Evolutionary conservation across 768 basidiomycete species (phyloP), one percentile per base, ranked within the genome.

Genomic region (Pleurotus tuber-regium): DNA sequence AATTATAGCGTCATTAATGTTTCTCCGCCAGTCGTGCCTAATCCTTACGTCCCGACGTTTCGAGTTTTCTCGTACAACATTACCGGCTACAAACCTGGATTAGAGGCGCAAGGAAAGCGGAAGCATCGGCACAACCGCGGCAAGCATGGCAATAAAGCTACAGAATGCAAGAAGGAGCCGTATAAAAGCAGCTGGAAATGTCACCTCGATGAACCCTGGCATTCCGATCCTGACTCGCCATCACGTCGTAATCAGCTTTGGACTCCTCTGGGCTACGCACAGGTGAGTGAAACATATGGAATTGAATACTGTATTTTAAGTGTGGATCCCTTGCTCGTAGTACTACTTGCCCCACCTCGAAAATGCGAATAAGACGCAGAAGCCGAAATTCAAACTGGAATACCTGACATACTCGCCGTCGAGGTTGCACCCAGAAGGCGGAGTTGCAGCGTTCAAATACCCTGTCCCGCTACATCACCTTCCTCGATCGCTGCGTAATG

Each of bases 61-160:
- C 73, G 92, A 57, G 75, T 94, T 10, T 95, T 84, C 69, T 74
- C 82, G 58, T 95, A 92, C 75, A 95, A 95, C 63, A 71, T 79
- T 19, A 83, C 84, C 1, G 80, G 70, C 38, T 39, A 8, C 46
- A 55, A 30, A 33, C 50, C 41, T 29, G 28, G 29, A 26, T 40
- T 50, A 4, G 51, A 21, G 28, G 36, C 46, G 42, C 57, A 38
- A 46, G 57, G 54, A 41, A 74, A 73, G 54, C 70, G 78, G 48
- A 72, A 74, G 43, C 80, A 78, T 46, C 74, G 78, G 3, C 79
- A 81, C 55, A 66, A 65, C 43, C 77, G 73, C 46, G 78, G 77
- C 28, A 64, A 73, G 47, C 65, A 66, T 56, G 75, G 73, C 19
- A 66, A 78, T 61, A 75, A 76, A 53, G 66, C 63, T 41, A 66